Evolutionary conservation across 139 green algal genomes (phyloP), one percentile per base, ranked within the genome.

Genomic region (Pseudopediastrum boryanum): DNA sequence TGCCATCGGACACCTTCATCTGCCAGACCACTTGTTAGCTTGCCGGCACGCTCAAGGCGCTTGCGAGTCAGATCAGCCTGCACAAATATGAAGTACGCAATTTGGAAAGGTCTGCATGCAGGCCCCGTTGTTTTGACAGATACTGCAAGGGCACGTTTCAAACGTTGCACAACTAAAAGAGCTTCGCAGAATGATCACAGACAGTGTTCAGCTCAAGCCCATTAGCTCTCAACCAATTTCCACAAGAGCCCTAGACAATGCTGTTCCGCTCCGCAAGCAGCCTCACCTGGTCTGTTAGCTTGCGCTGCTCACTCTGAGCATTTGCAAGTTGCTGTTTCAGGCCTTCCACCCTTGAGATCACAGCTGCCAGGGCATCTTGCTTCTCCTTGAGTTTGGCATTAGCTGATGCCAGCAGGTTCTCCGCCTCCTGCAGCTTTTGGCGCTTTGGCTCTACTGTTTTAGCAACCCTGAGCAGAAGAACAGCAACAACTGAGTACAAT

Each of bases 1-100:
- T 86, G 70, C 93, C 93, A 97, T 4, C 93, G 87, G 44, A 95
- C 86, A 25, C 87, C 87, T 86, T 97, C 93, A 69, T 94, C 90
- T 1, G 80, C 90, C 33, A 97, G 86, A 1, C 80, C 93, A 52
- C 68, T 86, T 0, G 89, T 95, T 25, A 97, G 87, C 85, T 97
- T 95, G 39, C 87, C 90, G 7, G 93, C 93, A 8, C 90, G 85
- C 54, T 87, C 84, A 59, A 97, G 85, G 4, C 92, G 83, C 78
- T 87, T 84, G 35, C 82, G 83, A 3, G 89, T 94, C 27, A 92
- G 80, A 43, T 92, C 87, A 8, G 86, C 89, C 88, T 94, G 75
- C 31, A 70, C 21, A 46, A 36, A 39, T 7, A 35, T n/a, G n/a
- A n/a, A n/a, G n/a, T n/a, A n/a, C n/a, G n/a, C n/a, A n/a, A n/a